Percentiles rank a stretch among this genome's conserved stretches.
Conservation (phyloP, 192 early-diverging fungal species). For the Dispira parvispora region DNA sequence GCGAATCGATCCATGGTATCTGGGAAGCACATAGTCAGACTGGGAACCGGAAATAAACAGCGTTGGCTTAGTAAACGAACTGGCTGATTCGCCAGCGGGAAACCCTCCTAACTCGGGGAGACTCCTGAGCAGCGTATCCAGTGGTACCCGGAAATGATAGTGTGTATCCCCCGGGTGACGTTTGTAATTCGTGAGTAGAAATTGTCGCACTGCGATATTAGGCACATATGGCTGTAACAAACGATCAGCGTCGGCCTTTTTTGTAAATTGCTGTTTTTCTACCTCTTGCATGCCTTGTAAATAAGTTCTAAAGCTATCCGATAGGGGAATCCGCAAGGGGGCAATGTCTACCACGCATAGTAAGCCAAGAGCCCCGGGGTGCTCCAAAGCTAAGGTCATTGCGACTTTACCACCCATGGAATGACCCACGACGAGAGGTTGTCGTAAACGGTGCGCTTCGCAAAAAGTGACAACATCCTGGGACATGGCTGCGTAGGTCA, state of each 20-base stretch:
- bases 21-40: constrained; percentile 46
- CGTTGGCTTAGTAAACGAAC: constrained; percentile 38
- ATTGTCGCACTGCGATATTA: constrained; percentile 47
- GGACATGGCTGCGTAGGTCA: constrained; percentile 66
- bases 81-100: constrained; percentile 18
- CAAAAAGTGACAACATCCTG: constrained; percentile 58
- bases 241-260: constrained; percentile 40
- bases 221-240: constrained; percentile 32
- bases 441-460: constrained; percentile 28
- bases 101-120: constrained; percentile 34
- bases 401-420: constrained; percentile 80
- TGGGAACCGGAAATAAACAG: constrained; percentile 69
- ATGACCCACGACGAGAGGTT: constrained; percentile 60
- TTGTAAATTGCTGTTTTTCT: constrained; percentile 25
- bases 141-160: constrained; percentile 57
- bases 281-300: constrained; percentile 38
- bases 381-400: constrained; percentile 45
- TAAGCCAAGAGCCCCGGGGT: constrained; percentile 28
- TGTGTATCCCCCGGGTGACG: constrained; percentile 18
- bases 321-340: constrained; percentile 29
- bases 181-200: constrained; percentile 86
- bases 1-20: constrained; percentile 35
- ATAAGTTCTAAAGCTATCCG: constrained; percentile 37
- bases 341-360: constrained; percentile 59
- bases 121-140: constrained; percentile 43